Percentiles rank a stretch among this genome's conserved stretches.
These are phyloP conservation scores for Hypseocharis bilobata DNA, from an alignment of 441 rosid species.

Conservation along the genomic window DNA sequence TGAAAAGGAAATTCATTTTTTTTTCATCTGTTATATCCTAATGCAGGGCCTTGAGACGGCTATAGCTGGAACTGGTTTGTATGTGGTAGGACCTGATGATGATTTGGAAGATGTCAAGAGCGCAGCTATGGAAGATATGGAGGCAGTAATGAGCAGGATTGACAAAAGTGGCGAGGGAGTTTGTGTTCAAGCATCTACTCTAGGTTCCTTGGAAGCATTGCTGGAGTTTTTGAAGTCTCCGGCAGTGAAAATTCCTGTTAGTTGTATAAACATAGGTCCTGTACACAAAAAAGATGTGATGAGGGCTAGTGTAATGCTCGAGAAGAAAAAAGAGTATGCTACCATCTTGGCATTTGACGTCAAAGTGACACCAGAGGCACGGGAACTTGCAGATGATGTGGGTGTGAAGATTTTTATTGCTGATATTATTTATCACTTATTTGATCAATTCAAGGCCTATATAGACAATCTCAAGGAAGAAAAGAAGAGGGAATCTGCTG, in stretches of 20 bases:
- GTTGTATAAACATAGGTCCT: slow-evolving; percentile 83
- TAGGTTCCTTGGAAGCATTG: slow-evolving; percentile 91
- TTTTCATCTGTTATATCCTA: slow-evolving; percentile 16
- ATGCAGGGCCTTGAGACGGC: slow-evolving; percentile 90
- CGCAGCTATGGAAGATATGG: slow-evolving; percentile 69
- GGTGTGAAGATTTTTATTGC: slow-evolving; percentile 90
- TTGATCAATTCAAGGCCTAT: slow-evolving; percentile 88
- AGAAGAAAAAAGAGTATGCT: slow-evolving; percentile 82
- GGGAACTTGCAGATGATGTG: slow-evolving; percentile 69
- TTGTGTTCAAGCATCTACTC: slow-evolving; percentile 85
- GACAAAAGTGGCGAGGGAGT: slow-evolving; percentile 90
- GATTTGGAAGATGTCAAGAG: slow-evolving; percentile 64
- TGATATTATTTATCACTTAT: slow-evolving; percentile 85
- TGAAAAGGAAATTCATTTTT: slow-evolving; percentile 9
- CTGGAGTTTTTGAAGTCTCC: slow-evolving; percentile 83
- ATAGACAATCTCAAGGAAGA: slow-evolving; percentile 75
- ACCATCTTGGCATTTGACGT: slow-evolving; percentile 93
- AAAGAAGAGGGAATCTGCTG: slow-evolving; percentile 83
- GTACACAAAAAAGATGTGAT: slow-evolving; percentile 85
- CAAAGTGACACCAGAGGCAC: slow-evolving; percentile 78
- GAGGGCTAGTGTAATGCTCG: slow-evolving; percentile 96
- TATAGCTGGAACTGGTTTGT: slow-evolving; percentile 78
- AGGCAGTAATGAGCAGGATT: slow-evolving; percentile 68
- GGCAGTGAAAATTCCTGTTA: slow-evolving; percentile 72
- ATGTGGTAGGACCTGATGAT: slow-evolving; percentile 73